Evolutionary conservation across 2,329 filamentous ascomycete species (phyloP), one percentile per base, ranked within the genome.

Genomic region (Arachnomyces sp.): DNA sequence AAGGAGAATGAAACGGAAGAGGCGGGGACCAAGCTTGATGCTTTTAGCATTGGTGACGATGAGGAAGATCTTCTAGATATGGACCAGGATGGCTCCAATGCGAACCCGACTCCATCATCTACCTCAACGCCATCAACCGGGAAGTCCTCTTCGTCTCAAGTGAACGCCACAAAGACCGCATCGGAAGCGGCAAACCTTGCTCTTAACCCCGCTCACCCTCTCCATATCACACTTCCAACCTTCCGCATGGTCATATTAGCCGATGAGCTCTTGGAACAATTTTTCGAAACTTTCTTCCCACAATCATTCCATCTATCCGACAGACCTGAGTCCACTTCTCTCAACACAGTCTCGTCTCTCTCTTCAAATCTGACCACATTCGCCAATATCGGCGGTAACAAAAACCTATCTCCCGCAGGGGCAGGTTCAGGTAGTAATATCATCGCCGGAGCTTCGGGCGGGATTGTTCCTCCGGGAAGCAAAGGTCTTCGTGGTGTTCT

Each of bases 231-330:
- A 1, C 75, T 98, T 1, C 92, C 92, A 1, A 98, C 92, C 1
- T 98, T 98, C 74, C 84, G 92, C 49, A 98, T 98, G 92, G 88
- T 98, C 3, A 86, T 98, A 7, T 78, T 98, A 6, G 92, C 92
- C 32, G 92, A 98, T 56, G 92, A 98, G 61, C 75, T 93, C 1
- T 77, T 98, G 4, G 90, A 98, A 56, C 86, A 93, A 52, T 98
- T 98, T 66, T 98, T 98, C 60, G 92, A 98, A 66, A 86, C 86
- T 1, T 93, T 88, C 31, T 95, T 96, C 66, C 87, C 90, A 0
- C 80, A 85, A 38, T 95, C 88, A 1, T 93, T 98, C 75, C 87
- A 86, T 54, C 80, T 95, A 34, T 81, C 86, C 16, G 84, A 93
- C 44, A 67, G 67, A 18, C 69, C 73, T 2, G 59, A 73, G 25